These are phyloP conservation scores for Lodderomyces pseudojiufengensis DNA, from an alignment of 1,139 yeast species.

Conservation along the genomic window DNA sequence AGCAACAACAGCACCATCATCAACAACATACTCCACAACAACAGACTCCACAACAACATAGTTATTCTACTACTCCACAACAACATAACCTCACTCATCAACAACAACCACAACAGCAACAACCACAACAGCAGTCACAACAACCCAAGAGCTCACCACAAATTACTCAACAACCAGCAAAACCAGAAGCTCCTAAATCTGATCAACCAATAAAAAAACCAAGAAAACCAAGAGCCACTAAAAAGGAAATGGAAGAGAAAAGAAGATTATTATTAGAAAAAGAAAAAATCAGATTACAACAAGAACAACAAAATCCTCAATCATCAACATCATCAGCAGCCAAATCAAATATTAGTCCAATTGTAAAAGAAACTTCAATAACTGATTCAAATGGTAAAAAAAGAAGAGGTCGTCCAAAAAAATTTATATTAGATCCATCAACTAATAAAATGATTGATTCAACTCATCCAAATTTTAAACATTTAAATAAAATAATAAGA, in stretches of 20 bases:
- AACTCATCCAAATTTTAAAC: constrained; percentile 42
- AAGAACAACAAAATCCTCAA: constrained; percentile 8
- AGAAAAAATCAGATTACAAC: constrained; percentile 8
- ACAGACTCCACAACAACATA: constrained; percentile 1
- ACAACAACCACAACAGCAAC: constrained; percentile 2
- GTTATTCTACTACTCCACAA: constrained; percentile 1
- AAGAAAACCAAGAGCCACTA: constrained; percentile 19
- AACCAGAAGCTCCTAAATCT: constrained; percentile 15
- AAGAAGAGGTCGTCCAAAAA: constrained; percentile 45
- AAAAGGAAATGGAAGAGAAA: constrained; percentile 12
- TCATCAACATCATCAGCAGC: constrained; percentile 7
- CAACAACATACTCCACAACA: constrained; percentile 11
- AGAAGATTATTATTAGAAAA: constrained; percentile 11
- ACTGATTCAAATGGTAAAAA: constrained; percentile 22
- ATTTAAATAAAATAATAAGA: constrained; percentile 34
- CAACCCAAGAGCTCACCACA: constrained; percentile 4
- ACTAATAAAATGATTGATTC: constrained; percentile 43
- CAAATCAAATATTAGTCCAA: constrained; percentile 7
- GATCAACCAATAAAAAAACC: constrained; percentile 27
- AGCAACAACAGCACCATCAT: constrained; percentile 13
- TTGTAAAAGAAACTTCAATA: neutral
- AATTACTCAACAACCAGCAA: neutral
- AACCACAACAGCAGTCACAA: constrained; percentile 6
- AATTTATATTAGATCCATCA: constrained; percentile 40
- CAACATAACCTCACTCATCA: constrained; percentile 1